phyloP scores from a whole-genome alignment of 2,329 filamentous ascomycete genomes.

The Colletotrichum navitas region DNA sequence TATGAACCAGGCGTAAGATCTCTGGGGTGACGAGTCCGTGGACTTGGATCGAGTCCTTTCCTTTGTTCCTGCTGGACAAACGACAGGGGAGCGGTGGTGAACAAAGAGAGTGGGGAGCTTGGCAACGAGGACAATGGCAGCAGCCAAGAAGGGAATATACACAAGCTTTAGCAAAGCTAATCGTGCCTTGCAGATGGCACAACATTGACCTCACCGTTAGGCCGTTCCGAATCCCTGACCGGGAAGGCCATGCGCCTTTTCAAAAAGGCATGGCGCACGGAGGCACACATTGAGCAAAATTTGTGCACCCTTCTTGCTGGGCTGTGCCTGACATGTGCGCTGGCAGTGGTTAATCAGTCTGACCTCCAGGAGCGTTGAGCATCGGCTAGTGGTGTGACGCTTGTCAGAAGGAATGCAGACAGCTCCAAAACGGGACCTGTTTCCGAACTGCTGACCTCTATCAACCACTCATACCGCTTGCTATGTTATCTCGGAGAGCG shows the following conservation, averaged over 20 bases:
- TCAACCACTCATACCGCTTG: not conserved
- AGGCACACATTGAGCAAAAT: conserved; percentile 36
- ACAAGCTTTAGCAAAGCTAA: conserved; percentile 39
- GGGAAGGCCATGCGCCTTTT: conserved; percentile 29
- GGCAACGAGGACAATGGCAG: conserved; percentile 22
- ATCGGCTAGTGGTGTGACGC: conserved; percentile 35
- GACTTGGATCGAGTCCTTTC: conserved; percentile 20
- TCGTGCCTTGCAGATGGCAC: conserved; percentile 40
- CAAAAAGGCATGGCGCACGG: conserved; percentile 32
- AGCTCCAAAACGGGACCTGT: conserved; percentile 13
- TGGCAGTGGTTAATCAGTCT: conserved; percentile 31
- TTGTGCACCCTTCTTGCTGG: conserved; percentile 30
- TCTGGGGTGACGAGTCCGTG: not conserved
- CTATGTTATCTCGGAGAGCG: not conserved
- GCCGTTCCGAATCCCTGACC: conserved; percentile 25
- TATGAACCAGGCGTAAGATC: conserved; percentile 3
- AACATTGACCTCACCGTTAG: conserved; percentile 41
- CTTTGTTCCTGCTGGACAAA: conserved; percentile 28
- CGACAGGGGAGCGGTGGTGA: conserved; percentile 21
- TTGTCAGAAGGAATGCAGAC: conserved; percentile 35
- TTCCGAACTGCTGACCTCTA: conserved; percentile 38
- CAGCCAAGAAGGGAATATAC: conserved; percentile 19
- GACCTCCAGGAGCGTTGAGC: conserved; percentile 28
- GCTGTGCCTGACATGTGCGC: conserved; percentile 40
- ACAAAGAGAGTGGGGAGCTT: conserved; percentile 19